These are phyloP conservation scores for Knufia fluminis DNA, from an alignment of 2,329 filamentous ascomycete genomes.

Conservation along the genomic window DNA sequence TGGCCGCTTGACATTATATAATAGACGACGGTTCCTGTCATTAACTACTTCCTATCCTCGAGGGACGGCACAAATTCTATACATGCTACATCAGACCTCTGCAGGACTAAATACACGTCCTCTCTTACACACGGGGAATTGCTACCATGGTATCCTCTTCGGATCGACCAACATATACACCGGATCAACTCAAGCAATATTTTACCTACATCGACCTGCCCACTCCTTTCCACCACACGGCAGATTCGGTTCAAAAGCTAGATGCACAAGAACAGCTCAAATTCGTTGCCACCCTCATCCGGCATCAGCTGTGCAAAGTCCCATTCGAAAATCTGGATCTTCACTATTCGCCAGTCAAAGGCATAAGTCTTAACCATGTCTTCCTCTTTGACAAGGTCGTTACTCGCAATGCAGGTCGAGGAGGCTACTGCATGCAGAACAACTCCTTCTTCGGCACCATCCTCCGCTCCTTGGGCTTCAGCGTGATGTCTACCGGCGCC, in stretches of 20 bases:
- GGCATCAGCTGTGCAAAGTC: conserved; percentile 39
- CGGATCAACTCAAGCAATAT: conserved; percentile 30
- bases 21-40: too few species aligned
- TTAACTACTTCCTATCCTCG: too few species aligned
- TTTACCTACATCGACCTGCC: conserved; percentile 26
- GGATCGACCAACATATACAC: conserved; percentile 26
- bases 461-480: conserved; percentile 44
- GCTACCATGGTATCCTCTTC: conserved; percentile 7
- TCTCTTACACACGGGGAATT: not conserved
- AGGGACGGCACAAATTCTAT: too few species aligned
- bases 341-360: conserved; percentile 44
- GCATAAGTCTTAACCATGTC: conserved; percentile 41
- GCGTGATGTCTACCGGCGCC: conserved; percentile 48
- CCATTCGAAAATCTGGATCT: conserved; percentile 50
- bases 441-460: conserved; percentile 46
- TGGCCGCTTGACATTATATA: too few species aligned
- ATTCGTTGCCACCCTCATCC: conserved; percentile 29
- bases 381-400: conserved; percentile 47
- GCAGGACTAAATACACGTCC: too few species aligned
- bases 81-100: too few species aligned
- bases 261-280: conserved; percentile 27
- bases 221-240: conserved; percentile 9
- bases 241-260: conserved; percentile 24
- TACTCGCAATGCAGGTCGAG: conserved; percentile 32
- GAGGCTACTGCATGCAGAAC: conserved; percentile 55